Evolutionary conservation across 1,284 basidiomycete genomes (phyloP), one percentile per base, ranked within the genome.

Genomic region (Bjerkandera adusta): DNA sequence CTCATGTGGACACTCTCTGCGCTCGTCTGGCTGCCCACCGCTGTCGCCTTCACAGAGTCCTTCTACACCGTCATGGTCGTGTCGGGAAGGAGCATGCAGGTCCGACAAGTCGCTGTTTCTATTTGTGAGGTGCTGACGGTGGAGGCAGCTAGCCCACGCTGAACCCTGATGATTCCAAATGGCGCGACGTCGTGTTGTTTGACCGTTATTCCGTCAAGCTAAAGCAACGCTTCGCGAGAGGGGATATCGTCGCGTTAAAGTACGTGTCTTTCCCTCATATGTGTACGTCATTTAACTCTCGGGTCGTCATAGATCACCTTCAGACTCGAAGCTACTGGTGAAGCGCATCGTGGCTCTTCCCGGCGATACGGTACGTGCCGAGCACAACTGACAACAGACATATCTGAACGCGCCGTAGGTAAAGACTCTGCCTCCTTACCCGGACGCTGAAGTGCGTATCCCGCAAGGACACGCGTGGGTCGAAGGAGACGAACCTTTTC

Each of bases 21-120:
- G 2, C 51, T 83, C 15, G 76, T 77, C 58, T 87, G 84, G 83
- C 66, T 78, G 5, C 85, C 85, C 10, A 63, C 75, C 15, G 67
- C 65, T 1, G 49, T 80, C 3, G 72, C 76, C 36, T 66, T 82
- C 43, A 70, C 71, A 0, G 67, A 79, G 43, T 71, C 78, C 47
- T 70, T 74, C 51, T 82, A 72, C 58, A 70, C 75, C 30, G 37
- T 85, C 32, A 79, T 79, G 51, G 66, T 69, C 2, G 71, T 89
- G 21, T 71, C 68, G 11, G 86, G 86, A 1, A 68, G 77, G 39
- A 88, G 85, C 57, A 89, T 89, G 86, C 84, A 88, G 82, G 86
- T 84, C 53, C 45, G 70, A 13, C 49, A 25, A 21, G 33, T 24
- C 32, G 3, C 18, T 20, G 38, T 27, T 20, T n/a, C 42, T 26